Conservation (phyloP, 805 yeast genomes). For the Myxozyma kluyveri region DNA sequence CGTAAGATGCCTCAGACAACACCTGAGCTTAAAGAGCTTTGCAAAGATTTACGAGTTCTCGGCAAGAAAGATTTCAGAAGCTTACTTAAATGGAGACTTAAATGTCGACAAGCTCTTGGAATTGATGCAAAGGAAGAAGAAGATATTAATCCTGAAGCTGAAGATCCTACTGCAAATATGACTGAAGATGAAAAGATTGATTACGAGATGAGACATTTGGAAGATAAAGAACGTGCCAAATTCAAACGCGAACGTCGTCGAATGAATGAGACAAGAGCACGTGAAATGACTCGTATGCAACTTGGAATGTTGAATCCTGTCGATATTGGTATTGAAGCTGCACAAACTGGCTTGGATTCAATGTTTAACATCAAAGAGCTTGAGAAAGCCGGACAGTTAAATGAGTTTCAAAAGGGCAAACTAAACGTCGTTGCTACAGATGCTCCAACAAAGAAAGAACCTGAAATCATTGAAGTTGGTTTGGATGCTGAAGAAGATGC, state of each 20-base stretch:
- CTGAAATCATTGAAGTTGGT: slow-evolving; percentile 19
- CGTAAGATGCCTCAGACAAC: slow-evolving; percentile 74
- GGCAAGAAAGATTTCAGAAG: slow-evolving; percentile 91
- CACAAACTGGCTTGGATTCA: slow-evolving; percentile 70
- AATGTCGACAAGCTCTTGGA: slow-evolving; percentile 75
- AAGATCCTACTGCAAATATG: slow-evolving; percentile 42
- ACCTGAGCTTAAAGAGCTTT: slow-evolving; percentile 72
- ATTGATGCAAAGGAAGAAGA: slow-evolving; percentile 50
- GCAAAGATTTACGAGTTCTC: slow-evolving; percentile 87
- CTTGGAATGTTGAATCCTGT: slow-evolving; percentile 92
- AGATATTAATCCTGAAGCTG: slow-evolving; percentile 50
- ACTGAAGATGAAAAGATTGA: slow-evolving; percentile 84
- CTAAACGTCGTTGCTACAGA: slow-evolving; percentile 44
- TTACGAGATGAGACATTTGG: slow-evolving; percentile 71
- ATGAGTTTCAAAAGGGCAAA: slow-evolving; percentile 29
- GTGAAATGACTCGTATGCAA: slow-evolving; percentile 86
- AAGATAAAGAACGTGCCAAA: slow-evolving; percentile 66
- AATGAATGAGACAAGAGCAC: slow-evolving; percentile 78
- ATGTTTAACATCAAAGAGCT: slow-evolving; percentile 82
- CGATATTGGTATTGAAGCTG: slow-evolving; percentile 93
- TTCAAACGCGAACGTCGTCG: slow-evolving; percentile 78
- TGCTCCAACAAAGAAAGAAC: slow-evolving; percentile 32
- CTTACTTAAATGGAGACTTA: slow-evolving; percentile 83
- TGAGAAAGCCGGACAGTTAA: slow-evolving; percentile 71
- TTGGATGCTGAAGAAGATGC: slow-evolving; percentile 40